Evolutionary conservation across 768 basidiomycete genomes (phyloP), one percentile per base, ranked within the genome.

Genomic region (Leccinum arenicola): DNA sequence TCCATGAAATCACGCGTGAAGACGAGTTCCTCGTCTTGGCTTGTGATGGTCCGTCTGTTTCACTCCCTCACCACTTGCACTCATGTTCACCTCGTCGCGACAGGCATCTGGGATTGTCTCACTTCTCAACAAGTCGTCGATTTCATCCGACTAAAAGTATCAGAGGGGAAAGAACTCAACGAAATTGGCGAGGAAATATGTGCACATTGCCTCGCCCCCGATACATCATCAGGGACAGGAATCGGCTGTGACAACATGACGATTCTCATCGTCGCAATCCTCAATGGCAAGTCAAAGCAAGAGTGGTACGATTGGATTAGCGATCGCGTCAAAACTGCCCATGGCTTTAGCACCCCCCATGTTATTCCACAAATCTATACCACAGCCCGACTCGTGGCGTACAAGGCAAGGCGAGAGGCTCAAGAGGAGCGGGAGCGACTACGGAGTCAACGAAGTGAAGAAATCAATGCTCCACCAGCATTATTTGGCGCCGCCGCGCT

Each of bases 231-330:
- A 36, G 92, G 91, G 51, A 85, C 86, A 48, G 97, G 97, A 12
- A 92, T 98, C 62, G 97, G 97, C 19, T 98, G 96, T 72, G 97
- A 99, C 77, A 98, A 99, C 78, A 99, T 99, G 97, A 99, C 97
- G 0, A 78, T 97, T 52, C 82, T 98, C 65, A 84, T 99, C 54
- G 83, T 98, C 58, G 97, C 93, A 7, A 74, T 99, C 49, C 82
- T 95, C 33, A 83, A 90, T 61, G 95, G 92, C 43, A 85, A 86
- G 60, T 91, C 93, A n/a, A 84, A 88, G 72, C 89, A 91, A 63
- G 86, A 95, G 69, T 98, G 97, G 97, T 91, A 91, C 68, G 71
- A 81, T 38, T 98, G 96, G 96, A 74, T 99, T 59, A 83, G 79
- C 50, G 84, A 93, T 52, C 86, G 95, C 40, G 91, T 95, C 50